Base-by-base conservation (phyloP, 1,284 basidiomycete species). In the Puccinia coronata region DNA sequence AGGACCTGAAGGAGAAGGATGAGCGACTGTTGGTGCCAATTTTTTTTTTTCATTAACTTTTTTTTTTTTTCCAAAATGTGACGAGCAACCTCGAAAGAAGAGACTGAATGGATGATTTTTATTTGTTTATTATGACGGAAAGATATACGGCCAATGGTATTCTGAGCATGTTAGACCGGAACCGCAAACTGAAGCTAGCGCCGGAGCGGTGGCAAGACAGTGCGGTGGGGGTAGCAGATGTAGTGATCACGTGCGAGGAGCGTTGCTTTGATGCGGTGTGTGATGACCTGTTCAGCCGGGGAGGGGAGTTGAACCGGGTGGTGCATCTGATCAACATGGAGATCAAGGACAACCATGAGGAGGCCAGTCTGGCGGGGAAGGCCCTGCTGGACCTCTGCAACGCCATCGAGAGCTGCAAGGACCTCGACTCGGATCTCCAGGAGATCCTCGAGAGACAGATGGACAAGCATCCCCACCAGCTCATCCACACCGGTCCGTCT, bases 301-400 rank as follows among this genome's bases (percentile, higher is more conserved):
- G 95, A 36, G 94, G 96, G 1, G 96, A 99, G 82, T 91, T 92
- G 85, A 98, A 96, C 87, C 91, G 92, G 79, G 92, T 95, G 0
- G 95, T 99, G 31, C 97, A 99, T 86, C 88, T 99, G 78, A 95
- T 99, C 86, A 99, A 99, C 87, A 90, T 99, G 82, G 97, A 99
- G 86, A 99, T 99, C 88, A 98, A 94, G 88, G 97, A 99, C 87
- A 99, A 98, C 85, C 96, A 98, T 84, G 97, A 99, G 88, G 97
- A 99, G 87, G 97, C 97, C 0, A 89, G 93, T 43, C 93, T 97
- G 82, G 97, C 97, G 20, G 96, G 96, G 18, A 93, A 92, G 86
- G 95, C 96, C 0, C 96, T 99, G 84, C 88, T 99, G 47, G 96
- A 96, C 84, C 89, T 99, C 55, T 80, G 43, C 71, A 23, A 43